Base-by-base conservation (phyloP, 257 asterid species). In the Capsicum chinense region DNA sequence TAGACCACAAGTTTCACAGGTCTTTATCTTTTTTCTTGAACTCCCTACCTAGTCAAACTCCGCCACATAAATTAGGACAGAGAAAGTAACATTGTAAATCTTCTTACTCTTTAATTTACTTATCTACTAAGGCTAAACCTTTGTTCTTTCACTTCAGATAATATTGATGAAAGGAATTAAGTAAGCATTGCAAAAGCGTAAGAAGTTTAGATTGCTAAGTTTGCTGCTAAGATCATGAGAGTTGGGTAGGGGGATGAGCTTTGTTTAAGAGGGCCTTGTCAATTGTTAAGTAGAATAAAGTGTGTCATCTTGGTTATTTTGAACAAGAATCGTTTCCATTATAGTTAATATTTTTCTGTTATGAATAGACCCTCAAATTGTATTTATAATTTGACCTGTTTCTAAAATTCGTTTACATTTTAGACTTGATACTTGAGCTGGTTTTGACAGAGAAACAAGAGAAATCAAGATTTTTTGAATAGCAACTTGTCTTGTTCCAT, bases 221-320 rank as follows among this genome's bases (percentile, higher is more conserved):
- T 67, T 67, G 50, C 21, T 37, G 74, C 74, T 67, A 67, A 35
- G 50, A 67, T 35, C 74, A 67, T 67, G 74, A 67, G 21, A 37
- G 50, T 37, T 35, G 44, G 74, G 21, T 37, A 5, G 14, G 17
- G 71, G 44, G 47, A 64, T 26, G 47, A 64, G 19, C 74, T 37
- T 67, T 37, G 74, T 67, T 66, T 14, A 15, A 56, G 60, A 10
- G 57, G 57, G 19, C 19, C n/a, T 5, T 56, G 42, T 13, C 19
- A 15, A 15, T 14, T 56, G 15, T 56, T 4, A 56, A 6, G 74
- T 64, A 33, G 17, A 64, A 64, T 13, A 42, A 16, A 69, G 78
- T n/a, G 26, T 68, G n/a, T 37, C 56, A 2, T 69, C 56, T 69
- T 8, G 7, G 56, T 39, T 69, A 69, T 39, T 69, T 58, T 39